Conservation (phyloP, 768 basidiomycete species). For the Cystoderma amianthinum region DNA sequence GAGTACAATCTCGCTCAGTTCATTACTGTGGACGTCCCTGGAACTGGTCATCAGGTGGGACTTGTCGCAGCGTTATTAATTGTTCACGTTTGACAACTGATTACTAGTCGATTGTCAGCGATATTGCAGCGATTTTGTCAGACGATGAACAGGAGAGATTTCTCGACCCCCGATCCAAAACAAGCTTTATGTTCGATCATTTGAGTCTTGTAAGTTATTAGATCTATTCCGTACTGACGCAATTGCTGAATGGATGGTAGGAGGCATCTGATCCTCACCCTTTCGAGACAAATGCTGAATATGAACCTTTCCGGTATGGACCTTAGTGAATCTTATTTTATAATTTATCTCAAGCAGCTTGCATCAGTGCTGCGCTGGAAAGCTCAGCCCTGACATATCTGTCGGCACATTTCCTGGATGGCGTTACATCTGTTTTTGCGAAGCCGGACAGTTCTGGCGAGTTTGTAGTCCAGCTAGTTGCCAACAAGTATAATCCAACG, state of each 20-base stretch:
- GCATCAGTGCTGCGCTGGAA: conserved; percentile 61
- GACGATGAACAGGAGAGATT: conserved; percentile 53
- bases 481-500: conserved; percentile 89
- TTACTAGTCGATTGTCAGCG: conserved; percentile 75
- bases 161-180: conserved; percentile 76
- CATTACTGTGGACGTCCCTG: conserved; percentile 80
- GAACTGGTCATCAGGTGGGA: conserved; percentile 66
- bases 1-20: conserved; percentile 89
- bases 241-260: conserved; percentile 26
- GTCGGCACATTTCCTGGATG: conserved; percentile 75
- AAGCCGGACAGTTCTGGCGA: conserved; percentile 31
- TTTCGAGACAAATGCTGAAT: conserved; percentile 51
- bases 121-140: conserved; percentile 45
- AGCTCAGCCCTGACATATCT: conserved; percentile 62
- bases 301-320: conserved; percentile 72
- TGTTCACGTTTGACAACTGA: conserved; percentile 11
- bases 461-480: conserved; percentile 80
- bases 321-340: neutral
- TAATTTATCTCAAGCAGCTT: conserved; percentile 1
- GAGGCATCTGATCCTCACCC: conserved; percentile 71
- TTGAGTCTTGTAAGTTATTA: conserved; percentile 57
- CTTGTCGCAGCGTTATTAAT: neutral
- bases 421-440: conserved; percentile 69
- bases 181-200: conserved; percentile 81
- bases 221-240: conserved; percentile 1